Base-by-base conservation (phyloP, 306 rosid genomes). In the Rosa persica region DNA sequence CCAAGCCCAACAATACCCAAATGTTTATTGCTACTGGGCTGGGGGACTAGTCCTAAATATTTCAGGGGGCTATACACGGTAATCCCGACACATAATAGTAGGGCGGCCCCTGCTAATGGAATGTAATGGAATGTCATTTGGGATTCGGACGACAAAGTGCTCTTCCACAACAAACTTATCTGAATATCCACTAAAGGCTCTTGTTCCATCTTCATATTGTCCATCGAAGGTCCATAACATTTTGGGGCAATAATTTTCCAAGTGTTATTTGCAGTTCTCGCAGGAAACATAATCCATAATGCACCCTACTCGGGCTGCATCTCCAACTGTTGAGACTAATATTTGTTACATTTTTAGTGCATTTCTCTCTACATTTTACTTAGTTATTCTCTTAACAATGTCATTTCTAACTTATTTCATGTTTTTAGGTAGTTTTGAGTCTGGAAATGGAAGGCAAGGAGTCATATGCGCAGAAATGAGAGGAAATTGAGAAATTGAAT, bases 291-390 rank as follows among this genome's bases (percentile, higher is more conserved):
- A 67, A 17, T 51, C 34, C 13, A 67, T 49, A 27, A 48, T 17
- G 51, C 64, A 64, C 42, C 79, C 79, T 4, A 76, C 79, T 48
- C 79, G 49, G 6, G 58, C 79, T 46, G 11, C 46, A 19, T 75
- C 71, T 61, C 79, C 79, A n/a, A 30, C 34, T 30, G 2, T 30
- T 30, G 34, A 30, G 34, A 30, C 34, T 30, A 30, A 30, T 30
- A 30, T 30, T 30, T 30, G 34, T 2, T 30, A 30, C 34, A 30
- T 0, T 30, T 30, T 30, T 30, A 30, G 34, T 2, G n/a, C n/a
- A n/a, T n/a, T n/a, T n/a, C n/a, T n/a, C n/a, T n/a, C n/a, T n/a
- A 30, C 34, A 30, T 30, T 30, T 30, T 30, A 30, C 34, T 30
- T 30, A 30, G 34, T 30, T 30, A 30, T 30, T 30, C 34, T 30